Conservation (phyloP, 345 rosid species). For the Lepidium africanum region DNA sequence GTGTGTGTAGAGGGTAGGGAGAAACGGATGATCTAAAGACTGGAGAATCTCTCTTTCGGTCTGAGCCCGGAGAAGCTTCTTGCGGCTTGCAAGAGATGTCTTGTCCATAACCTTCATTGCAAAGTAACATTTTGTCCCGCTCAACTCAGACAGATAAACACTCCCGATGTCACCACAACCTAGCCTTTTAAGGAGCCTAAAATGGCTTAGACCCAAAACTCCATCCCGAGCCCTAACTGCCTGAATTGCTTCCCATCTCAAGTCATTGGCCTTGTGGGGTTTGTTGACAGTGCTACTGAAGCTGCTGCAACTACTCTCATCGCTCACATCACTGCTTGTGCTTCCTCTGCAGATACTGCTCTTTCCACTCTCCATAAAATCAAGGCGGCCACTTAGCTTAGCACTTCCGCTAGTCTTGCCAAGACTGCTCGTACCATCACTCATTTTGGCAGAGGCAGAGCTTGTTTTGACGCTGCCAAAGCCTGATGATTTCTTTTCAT, state of each 20-base stretch:
- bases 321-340: conserved; percentile 83
- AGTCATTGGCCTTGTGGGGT: conserved; percentile 84
- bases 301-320: conserved; percentile 90
- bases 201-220: conserved; percentile 66
- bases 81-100: conserved; percentile 77
- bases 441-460: conserved; percentile 69
- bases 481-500: conserved; percentile 58
- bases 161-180: conserved; percentile 96
- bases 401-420: conserved; percentile 72
- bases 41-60: conserved; percentile 90
- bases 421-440: conserved; percentile 66
- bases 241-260: conserved; percentile 94
- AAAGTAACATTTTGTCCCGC: conserved; percentile 77
- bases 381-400: conserved; percentile 70
- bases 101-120: conserved; percentile 98
- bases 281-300: conserved; percentile 76
- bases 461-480: conserved; percentile 66
- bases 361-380: conserved; percentile 77
- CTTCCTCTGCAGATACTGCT: conserved; percentile 89
- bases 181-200: conserved; percentile 77
- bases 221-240: conserved; percentile 67
- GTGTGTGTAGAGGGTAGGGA: conserved; percentile 79
- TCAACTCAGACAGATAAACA: conserved; percentile 82
- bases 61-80: conserved; percentile 90
- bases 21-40: conserved; percentile 86